Evolutionary conservation across 2,329 filamentous ascomycete species (phyloP), one percentile per base, ranked within the genome.

Genomic region (Fusarium sp.): DNA sequence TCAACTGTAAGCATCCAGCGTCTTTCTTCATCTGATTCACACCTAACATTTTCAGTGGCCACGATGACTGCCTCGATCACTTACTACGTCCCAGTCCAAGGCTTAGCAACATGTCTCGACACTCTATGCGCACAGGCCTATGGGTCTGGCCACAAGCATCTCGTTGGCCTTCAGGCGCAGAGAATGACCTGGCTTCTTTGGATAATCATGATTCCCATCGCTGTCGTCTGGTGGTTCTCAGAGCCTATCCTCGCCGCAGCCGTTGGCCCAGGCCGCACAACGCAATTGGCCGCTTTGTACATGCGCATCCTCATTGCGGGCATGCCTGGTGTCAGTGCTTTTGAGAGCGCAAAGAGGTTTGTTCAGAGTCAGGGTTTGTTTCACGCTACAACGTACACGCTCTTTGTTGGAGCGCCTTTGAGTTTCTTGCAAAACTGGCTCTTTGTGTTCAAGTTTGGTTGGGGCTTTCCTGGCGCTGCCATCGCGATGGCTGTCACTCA

Each of bases 101-200:
- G 94, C 16, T 85, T 98, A 14, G 91, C 94, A 1, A 98, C 95
- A 2, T 93, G 91, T 65, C 85, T 98, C 23, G 95, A 98, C 81
- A 98, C 95, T 0, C 89, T 98, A 2, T 97, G 95, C 79, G 89
- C 94, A 0, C 95, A 98, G 80, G 95, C 95, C 0, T 98, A 95
- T 78, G 95, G 95, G 2, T 95, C 93, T 0, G 95, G 95, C 0
- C 92, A 91, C 77, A 95, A 92, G 74, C 92, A 94, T 73, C 88
- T 98, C 3, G 94, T 98, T 0, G 93, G 93, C 1, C 81, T 95
- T n/a, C 92, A 95, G 72, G 86, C 93, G 63, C 92, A 95, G 79
- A 87, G 93, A 55, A 94, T 95, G 92, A 84, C 93, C 3, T 92
- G 86, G 78, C 93, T 95, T 71, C 86, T 95, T 2, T 91, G 91